These are phyloP conservation scores for Mortierella sp. DNA, from an alignment of 371 early-diverging fungal genomes.

Conservation along the genomic window DNA sequence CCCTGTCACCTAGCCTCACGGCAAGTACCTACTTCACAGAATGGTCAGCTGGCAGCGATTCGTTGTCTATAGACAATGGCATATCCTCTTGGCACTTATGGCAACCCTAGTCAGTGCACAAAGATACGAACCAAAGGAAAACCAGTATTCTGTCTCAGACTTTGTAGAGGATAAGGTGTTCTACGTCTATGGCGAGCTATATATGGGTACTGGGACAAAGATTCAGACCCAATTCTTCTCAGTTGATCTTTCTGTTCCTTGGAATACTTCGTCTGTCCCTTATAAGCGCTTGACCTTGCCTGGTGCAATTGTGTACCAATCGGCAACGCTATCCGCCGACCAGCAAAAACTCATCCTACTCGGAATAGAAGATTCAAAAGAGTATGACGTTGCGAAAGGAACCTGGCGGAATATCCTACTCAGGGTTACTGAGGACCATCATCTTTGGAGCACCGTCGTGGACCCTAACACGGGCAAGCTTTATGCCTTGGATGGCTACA, in stretches of 20 bases:
- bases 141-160: not conserved
- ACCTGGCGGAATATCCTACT: constrained; percentile 1
- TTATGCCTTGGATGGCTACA: constrained; percentile 19
- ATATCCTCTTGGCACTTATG: no score
- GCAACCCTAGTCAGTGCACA: no score
- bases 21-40: no score
- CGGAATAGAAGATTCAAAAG: constrained; percentile 43
- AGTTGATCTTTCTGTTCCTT: constrained; percentile 21
- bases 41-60: no score
- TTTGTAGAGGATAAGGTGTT: constrained; percentile 13
- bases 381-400: constrained; percentile 21
- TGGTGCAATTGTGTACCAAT: constrained; percentile 8
- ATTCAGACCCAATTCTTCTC: constrained; percentile 20
- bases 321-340: constrained; percentile 8
- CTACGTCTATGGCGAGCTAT: constrained; percentile 6
- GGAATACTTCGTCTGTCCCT: constrained; percentile 9
- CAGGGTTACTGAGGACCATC: not conserved
- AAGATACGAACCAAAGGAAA: no score
- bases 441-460: constrained; percentile 4
- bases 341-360: constrained; percentile 25
- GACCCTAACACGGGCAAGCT: constrained; percentile 18
- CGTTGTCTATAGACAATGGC: no score
- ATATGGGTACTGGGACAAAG: not conserved
- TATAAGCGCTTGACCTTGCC: constrained; percentile 3
- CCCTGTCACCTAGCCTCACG: no score